Base-by-base conservation (phyloP, 2,329 filamentous ascomycete genomes). In the Lachnellula willkommii region DNA sequence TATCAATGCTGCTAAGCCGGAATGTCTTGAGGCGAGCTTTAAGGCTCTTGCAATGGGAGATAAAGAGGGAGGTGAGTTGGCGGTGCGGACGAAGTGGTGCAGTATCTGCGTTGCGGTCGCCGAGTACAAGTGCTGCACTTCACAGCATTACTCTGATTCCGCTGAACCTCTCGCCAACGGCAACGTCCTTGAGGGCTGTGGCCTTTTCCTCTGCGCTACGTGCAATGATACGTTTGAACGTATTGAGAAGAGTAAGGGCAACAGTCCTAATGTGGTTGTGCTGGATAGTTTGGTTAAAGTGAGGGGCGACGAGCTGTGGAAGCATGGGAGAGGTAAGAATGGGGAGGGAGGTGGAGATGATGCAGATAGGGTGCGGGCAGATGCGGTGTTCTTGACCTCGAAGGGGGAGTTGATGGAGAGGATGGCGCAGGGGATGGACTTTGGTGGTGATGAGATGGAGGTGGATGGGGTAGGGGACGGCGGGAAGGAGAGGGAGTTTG, bases 41-140 rank as follows among this genome's bases (percentile, higher is more conserved):
- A 15, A 36, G n/a, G 57, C 61, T 7, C 52, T 59, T 28, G 45
- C 26, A 24, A 36, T 37, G 2, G 55, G 48, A 17, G 42, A 62
- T 54, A 20, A 43, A 3, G 12, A 54, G 9, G 52, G 47, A 11
- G 51, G 46, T 15, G 45, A 56, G 40, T n/a, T 66, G 7, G 60
- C 60, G 4, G 45, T 22, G 4, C 40, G 40, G 1, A 54, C 60
- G 1, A 62, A 57, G 36, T 68, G 63, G 62, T 69, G 67, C 50
- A 47, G 51, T 8, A 55, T 69, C 28, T 69, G 67, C 43, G 57
- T 64, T 1, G 51, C 55, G 0, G 52, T 60, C 1, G 67, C 66
- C 1, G 54, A 50, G 7, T 53, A 43, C 15, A 43, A 47, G 24
- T 66, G 61, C 24, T 56, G 48, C 20, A n/a, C 40, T 5, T 48